Evolutionary conservation across 192 early-diverging fungal species (phyloP).

Genomic region (Coemansia sp.): DNA sequence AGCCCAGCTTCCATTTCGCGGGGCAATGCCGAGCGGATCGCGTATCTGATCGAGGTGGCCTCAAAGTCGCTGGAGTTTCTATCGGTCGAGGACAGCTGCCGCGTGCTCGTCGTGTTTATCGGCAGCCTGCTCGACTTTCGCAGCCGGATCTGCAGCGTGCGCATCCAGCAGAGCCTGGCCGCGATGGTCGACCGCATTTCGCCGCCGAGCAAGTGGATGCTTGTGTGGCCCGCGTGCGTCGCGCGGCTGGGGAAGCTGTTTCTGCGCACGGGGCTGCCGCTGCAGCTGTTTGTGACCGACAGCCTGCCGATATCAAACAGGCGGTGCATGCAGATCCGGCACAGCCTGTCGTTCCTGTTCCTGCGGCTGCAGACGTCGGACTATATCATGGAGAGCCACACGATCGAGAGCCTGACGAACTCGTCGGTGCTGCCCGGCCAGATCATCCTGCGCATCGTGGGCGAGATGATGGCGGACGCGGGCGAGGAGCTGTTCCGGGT

Average conservation of each 20-base stretch:
- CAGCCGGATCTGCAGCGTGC: constrained; percentile 3
- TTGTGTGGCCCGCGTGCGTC: constrained; percentile 24
- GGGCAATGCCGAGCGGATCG: constrained; percentile 15
- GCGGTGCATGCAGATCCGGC: constrained; percentile 37
- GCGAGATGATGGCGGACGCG: constrained; percentile 32
- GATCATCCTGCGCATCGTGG: constrained; percentile 33
- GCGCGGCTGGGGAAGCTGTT: constrained; percentile 9
- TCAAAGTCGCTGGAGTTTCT: constrained; percentile 5
- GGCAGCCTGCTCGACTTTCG: constrained; percentile 17
- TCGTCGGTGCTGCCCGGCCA: constrained; percentile 19
- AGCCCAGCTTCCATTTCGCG: neutral
- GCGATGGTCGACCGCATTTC: constrained; percentile 8
- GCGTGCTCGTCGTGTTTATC: constrained; percentile 1
- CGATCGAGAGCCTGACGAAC: constrained; percentile 6
- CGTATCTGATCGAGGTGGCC: constrained; percentile 19
- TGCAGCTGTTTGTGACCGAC: constrained; percentile 18
- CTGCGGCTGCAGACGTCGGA: constrained; percentile 12
- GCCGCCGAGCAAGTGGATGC: constrained; percentile 29
- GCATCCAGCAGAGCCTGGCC: constrained; percentile 26
- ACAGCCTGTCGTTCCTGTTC: constrained; percentile 27
- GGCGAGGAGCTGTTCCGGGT: constrained; percentile 16
- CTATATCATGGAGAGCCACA: neutral
- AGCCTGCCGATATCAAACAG: constrained; percentile 17
- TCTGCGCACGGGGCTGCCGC: constrained; percentile 1
- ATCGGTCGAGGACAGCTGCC: constrained; percentile 15